Conservation (phyloP, 345 rosid genomes). For the Camelina sativa region DNA sequence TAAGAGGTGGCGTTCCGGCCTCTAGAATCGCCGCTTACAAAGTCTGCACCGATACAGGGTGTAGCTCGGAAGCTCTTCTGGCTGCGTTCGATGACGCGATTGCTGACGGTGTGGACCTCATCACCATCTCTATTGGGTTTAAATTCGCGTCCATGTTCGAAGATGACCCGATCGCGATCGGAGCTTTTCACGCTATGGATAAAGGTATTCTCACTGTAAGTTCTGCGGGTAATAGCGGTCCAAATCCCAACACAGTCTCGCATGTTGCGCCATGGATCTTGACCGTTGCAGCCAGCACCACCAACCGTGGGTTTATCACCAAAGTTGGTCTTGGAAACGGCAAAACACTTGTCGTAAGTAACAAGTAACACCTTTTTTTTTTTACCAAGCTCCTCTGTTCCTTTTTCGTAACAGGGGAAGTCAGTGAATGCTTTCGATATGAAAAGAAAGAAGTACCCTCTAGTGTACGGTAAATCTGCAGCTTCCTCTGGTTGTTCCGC, state of each 20-base stretch:
- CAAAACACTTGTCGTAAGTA: conserved; percentile 47
- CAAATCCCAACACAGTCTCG: neutral
- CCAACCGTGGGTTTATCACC: conserved; percentile 46
- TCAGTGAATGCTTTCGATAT: conserved; percentile 47
- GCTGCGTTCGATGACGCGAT: conserved; percentile 49
- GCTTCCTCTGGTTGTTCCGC: neutral
- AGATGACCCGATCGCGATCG: conserved; percentile 46
- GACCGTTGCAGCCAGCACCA: conserved; percentile 53
- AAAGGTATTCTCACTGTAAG: conserved; percentile 53
- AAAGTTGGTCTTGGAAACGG: conserved; percentile 53
- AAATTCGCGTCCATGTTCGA: neutral
- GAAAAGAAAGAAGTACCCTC: conserved; percentile 41
- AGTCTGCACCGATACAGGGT: neutral
- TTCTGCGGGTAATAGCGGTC: conserved; percentile 52
- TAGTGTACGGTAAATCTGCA: conserved; percentile 34
- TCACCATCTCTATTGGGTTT: conserved; percentile 44
- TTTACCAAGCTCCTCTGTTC: neutral
- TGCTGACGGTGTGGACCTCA: conserved; percentile 53
- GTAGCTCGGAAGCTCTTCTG: conserved; percentile 26
- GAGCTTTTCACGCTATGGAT: conserved; percentile 55
- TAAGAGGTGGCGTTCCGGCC: conserved; percentile 58
- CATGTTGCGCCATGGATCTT: conserved; percentile 55
- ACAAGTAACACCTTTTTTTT: conserved; percentile 7
- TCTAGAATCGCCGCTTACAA: conserved; percentile 56
- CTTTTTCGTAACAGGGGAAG: conserved; percentile 38